Evolutionary conservation across 2,329 filamentous ascomycete species (phyloP).

Genomic region (Colletotrichum ledebouriae): DNA sequence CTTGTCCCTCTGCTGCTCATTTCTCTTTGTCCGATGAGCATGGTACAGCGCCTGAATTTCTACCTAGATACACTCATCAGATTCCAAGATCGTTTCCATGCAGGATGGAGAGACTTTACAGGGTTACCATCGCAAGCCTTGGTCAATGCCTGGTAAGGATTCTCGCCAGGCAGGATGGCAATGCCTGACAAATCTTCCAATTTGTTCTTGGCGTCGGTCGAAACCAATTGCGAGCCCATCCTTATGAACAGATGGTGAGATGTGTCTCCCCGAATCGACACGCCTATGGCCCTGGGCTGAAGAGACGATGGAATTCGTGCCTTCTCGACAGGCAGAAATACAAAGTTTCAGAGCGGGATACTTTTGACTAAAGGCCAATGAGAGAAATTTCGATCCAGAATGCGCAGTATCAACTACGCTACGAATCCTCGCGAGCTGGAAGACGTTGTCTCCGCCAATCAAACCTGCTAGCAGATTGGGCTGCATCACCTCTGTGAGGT

Average conservation of each 20-base stretch:
- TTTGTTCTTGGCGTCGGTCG: conserved; percentile 62
- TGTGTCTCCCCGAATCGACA: neutral
- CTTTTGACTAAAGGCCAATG: no score
- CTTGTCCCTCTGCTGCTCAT: conserved; percentile 79
- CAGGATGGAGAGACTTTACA: conserved; percentile 60
- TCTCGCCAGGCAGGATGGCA: conserved; percentile 66
- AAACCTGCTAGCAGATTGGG: no score
- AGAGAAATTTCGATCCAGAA: no score
- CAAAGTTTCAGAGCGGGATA: no score
- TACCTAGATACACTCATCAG: conserved; percentile 57
- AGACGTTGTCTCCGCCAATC: no score
- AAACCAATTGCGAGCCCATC: conserved; percentile 55
- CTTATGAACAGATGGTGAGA: conserved; percentile 5
- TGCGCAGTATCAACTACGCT: no score
- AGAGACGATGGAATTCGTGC: no score
- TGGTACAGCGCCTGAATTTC: conserved; percentile 80
- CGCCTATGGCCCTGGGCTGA: no score
- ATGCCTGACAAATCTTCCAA: conserved; percentile 69
- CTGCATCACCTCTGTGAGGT: no score
- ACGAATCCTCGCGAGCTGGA: neutral
- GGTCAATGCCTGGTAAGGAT: conserved; percentile 84
- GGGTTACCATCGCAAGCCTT: conserved; percentile 74
- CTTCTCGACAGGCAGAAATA: no score
- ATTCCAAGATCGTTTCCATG: neutral
- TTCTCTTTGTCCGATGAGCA: conserved; percentile 80